Evolutionary conservation across 1,284 basidiomycete genomes (phyloP).

Genomic region (Marasmius fiardii): DNA sequence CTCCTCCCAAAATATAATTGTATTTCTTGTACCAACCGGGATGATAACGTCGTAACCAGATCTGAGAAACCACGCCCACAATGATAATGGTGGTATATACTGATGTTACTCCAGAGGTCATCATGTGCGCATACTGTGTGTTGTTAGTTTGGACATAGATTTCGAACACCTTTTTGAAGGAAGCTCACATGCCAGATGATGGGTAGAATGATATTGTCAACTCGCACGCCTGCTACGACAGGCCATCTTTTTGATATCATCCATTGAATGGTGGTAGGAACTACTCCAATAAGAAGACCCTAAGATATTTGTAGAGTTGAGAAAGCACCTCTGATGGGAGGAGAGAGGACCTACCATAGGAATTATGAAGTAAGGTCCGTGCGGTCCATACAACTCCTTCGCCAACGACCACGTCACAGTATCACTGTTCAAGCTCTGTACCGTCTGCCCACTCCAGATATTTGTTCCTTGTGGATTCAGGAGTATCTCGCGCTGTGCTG

Average conservation of each 20-base stretch:
- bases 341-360: slow-evolving; percentile 35
- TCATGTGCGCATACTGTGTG: background rate
- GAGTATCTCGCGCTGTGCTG: slow-evolving; percentile 43
- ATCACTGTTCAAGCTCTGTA: slow-evolving; percentile 51
- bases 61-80: background rate
- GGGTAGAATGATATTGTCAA: background rate
- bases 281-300: background rate
- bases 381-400: slow-evolving; percentile 43
- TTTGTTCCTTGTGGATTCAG: slow-evolving; percentile 47
- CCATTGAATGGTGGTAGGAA: slow-evolving; percentile 1
- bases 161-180: too few relatives aligned
- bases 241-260: background rate
- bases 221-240: background rate
- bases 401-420: slow-evolving; percentile 55
- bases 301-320: background rate
- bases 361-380: slow-evolving; percentile 43
- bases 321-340: background rate
- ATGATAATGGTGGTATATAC: slow-evolving; percentile 9
- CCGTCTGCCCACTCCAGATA: slow-evolving; percentile 51
- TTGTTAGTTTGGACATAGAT: background rate
- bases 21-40: slow-evolving; percentile 23
- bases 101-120: background rate
- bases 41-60: background rate
- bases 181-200: slow-evolving; percentile 1
- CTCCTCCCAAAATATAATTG: slow-evolving; percentile 43